A percentile compares a stretch with the other conserved stretches of the same genome.
These are phyloP conservation scores for Teratosphaeria pseudoeucalypti DNA, from an alignment of 2,329 filamentous ascomycete species.

Conservation along the genomic window DNA sequence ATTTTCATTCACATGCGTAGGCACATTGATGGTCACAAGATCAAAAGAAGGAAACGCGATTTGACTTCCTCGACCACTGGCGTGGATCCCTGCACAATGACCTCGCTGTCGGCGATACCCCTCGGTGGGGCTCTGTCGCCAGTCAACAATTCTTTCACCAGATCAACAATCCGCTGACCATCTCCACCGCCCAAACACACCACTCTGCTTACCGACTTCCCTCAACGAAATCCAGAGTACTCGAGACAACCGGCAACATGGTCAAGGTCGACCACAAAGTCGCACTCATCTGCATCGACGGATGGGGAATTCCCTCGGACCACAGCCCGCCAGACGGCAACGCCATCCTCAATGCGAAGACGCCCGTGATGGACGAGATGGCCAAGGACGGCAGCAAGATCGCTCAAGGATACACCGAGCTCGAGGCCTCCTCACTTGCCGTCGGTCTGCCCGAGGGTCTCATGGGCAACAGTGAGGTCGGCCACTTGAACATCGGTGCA, in stretches of 20 bases:
- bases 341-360: conserved; percentile 87
- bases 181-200: background rate
- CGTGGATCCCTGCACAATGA: background rate
- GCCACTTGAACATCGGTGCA: conserved; percentile 96
- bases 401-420: conserved; percentile 74
- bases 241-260: conserved; percentile 35
- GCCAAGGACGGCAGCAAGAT: conserved; percentile 55
- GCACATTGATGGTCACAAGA: background rate
- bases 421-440: conserved; percentile 91
- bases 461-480: conserved; percentile 99
- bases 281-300: conserved; percentile 90
- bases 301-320: conserved; percentile 82
- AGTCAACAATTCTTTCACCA: conserved; percentile 1
- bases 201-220: background rate
- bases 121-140: background rate
- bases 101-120: background rate
- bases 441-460: conserved; percentile 92
- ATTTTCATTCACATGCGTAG: background rate
- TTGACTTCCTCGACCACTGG: background rate
- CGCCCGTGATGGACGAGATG: conserved; percentile 90
- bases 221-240: background rate
- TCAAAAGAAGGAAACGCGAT: background rate
- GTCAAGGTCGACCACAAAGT: conserved; percentile 58
- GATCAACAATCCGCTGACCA: background rate
- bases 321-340: conserved; percentile 80